Base-by-base conservation (phyloP, 75 land plant genomes). In the Pinus albicaulis region DNA sequence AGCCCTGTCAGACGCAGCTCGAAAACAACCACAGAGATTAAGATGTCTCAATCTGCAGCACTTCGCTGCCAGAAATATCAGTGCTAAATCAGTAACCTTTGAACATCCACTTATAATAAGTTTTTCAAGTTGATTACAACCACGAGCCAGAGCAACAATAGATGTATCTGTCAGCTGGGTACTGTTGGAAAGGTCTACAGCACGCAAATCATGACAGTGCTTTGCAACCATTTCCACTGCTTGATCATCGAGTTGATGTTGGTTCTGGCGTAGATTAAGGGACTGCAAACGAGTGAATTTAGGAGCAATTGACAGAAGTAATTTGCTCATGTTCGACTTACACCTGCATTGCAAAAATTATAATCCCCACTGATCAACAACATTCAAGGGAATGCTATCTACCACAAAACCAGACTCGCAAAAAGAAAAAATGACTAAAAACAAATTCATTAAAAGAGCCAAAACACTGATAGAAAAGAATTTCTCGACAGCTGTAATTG, bases 21-120 rank as follows among this genome's bases (percentile, higher is more conserved):
- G 89, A 17, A 79, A 90, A 74, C 99, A 97, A 7, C 99, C 96
- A 84, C 99, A 97, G 15, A 97, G 92, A 81, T 97, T 92, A 24
- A 97, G 83, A 31, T 80, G 65, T 63, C 87, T 91, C 79, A 97
- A 55, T 34, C 84, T 81, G 44, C 65, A 78, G 80, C 99, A 92
- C 57, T 64, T 76, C 55, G 77, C 66, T 3, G 90, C 82, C 56
- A 97, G 81, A 77, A 81, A 82, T 22, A 82, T 87, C 36, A 97
- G 92, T 10, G 92, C 98, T 24, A 55, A 72, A 77, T 95, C 98
- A 44, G 91, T 81, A 68, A 97, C 89, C 19, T 84, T 77, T 14
- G 87, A 68, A 71, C 98, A 94, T 2, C 99, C 99, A 86, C 99
- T 96, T 55, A 96, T 86, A 76, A 90, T 90, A 17, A 96, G 92